Base-by-base conservation (phyloP, 2,329 filamentous ascomycete genomes). In the Aspergillus novoparasiticus region DNA sequence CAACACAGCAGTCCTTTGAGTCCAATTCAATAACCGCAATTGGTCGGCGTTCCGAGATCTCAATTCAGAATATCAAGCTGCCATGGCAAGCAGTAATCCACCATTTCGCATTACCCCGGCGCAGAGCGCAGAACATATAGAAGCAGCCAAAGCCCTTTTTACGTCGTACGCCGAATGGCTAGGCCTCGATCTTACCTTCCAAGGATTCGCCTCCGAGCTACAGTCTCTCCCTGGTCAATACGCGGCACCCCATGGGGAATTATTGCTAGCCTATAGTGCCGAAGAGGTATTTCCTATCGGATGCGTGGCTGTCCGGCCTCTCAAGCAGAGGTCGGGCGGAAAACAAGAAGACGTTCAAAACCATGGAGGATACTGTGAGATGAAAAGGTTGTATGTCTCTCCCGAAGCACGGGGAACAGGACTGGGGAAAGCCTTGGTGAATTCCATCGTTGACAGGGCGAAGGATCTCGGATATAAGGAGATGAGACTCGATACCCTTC, bases 331-430 rank as follows among this genome's bases (percentile, higher is more conserved):
- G 3, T 16, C 32, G 5, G 8, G 45, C 4, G n/a, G 28, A 14
- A 19, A 43, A 8, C 30, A n/a, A 6, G 16, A 34, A 23, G 43
- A 14, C 10, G 8, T 36, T 51, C 2, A 73, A 77, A 3, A 77
- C 50, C 46, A 56, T 51, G 11, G 60, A 63, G 16, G 57, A 23
- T 71, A 64, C 67, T 84, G 82, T 67, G 86, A 89, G 71, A 83
- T 88, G 76, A 89, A 89, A 71, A 79, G 86, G 1, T 76, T 89
- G 0, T 89, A 86, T 66, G 79, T 86, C 10, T 64, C 75, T 2
- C 83, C 83, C 0, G 69, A 75, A 46, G 80, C 80, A 1, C 80
- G 86, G 28, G 83, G 85, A 2, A 67, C 78, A 14, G 84, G 85
- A 0, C 70, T 85, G 1, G 85, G 85, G 1, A 79, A 77, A 57